Base-by-base conservation (phyloP, 805 yeast species). In the Sugiyamaella smithiae region DNA sequence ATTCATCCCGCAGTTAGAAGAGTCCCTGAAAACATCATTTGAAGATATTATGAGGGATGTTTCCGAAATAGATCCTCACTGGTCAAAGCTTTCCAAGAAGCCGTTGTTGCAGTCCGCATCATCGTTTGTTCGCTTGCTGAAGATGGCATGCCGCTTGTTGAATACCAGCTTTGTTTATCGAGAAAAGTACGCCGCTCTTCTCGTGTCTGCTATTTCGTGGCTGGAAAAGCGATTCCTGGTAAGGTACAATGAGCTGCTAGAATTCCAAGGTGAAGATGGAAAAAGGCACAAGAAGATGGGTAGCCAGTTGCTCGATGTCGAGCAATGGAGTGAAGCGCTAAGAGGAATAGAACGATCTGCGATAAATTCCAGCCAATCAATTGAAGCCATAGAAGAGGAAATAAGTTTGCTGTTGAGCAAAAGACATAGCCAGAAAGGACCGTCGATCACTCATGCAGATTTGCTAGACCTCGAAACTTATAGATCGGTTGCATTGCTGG, bases 1-100 rank as follows among this genome's bases (percentile, higher is more conserved):
- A 3, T 88, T 84, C 58, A 70, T 85, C 41, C 81, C 88, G 1
- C 78, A 80, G 37, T 70, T 89, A 12, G 80, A 80, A 42, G 75
- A 73, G 29, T 76, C 82, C 1, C 67, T 88, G 17, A 68, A 74
- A 26, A 59, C 65, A 29, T 73, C 80, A 11, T 84, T 85, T 58
- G 74, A 74, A 7, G 74, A 71, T 16, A 66, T 72, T 22, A 67
- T 76, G 57, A 68, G 70, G 45, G 60, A 67, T 37, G 65, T 78
- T 1, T 64, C 69, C 48, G 62, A 69, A 32, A 52, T 67, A 16
- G 72, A 58, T 40, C 43, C 59, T 2, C 55, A 57, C n/a, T 67
- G 62, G 59, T 29, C 43, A 5, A 44, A 55, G 25, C 46, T 53
- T 23, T 61, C 69, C 8, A 65, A 62, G 51, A 54, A 45, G 45